Conservation (phyloP, 2,329 filamentous ascomycete species). For the Blastomyces percursus region DNA sequence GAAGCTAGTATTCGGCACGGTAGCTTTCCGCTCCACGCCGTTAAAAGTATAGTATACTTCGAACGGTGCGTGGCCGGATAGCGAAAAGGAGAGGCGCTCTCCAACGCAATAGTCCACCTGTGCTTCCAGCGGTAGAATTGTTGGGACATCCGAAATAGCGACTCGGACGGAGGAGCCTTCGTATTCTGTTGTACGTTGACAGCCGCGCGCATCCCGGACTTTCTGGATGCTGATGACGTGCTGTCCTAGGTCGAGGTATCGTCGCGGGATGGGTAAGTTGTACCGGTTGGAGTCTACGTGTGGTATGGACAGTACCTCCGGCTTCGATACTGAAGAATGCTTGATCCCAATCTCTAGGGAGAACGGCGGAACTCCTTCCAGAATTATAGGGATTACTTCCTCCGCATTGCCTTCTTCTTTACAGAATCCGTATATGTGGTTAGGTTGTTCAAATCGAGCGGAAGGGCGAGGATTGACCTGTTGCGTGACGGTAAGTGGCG, state of each 20-base stretch:
- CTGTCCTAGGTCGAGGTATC: conserved; percentile 74
- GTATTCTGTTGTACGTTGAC: conserved; percentile 63
- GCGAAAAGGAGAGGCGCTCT: conserved; percentile 82
- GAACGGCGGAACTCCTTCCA: conserved; percentile 79
- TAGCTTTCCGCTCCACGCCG: conserved; percentile 64
- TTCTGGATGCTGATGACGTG: conserved; percentile 83
- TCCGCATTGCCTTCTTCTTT: conserved; percentile 70
- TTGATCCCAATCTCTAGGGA: conserved; percentile 86
- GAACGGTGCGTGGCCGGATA: conserved; percentile 85
- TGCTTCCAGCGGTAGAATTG: conserved; percentile 77
- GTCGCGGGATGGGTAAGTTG: conserved; percentile 72
- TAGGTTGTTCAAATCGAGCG: conserved; percentile 71
- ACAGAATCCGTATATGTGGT: conserved; percentile 93
- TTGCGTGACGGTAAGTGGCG: conserved; percentile 63
- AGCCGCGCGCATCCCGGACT: conserved; percentile 77
- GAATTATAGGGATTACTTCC: conserved; percentile 74
- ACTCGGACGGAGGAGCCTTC: conserved; percentile 72
- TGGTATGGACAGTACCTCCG: conserved; percentile 70
- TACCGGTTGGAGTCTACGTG: conserved; percentile 66
- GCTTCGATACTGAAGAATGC: conserved; percentile 68
- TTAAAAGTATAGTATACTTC: conserved; percentile 88
- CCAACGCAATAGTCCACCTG: conserved; percentile 88
- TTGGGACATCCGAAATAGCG: conserved; percentile 83
- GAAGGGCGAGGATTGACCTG: conserved; percentile 73
- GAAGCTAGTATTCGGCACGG: conserved; percentile 63